Conservation (phyloP, 2,329 filamentous ascomycete genomes). For the Neoarthrinium moseri region DNA sequence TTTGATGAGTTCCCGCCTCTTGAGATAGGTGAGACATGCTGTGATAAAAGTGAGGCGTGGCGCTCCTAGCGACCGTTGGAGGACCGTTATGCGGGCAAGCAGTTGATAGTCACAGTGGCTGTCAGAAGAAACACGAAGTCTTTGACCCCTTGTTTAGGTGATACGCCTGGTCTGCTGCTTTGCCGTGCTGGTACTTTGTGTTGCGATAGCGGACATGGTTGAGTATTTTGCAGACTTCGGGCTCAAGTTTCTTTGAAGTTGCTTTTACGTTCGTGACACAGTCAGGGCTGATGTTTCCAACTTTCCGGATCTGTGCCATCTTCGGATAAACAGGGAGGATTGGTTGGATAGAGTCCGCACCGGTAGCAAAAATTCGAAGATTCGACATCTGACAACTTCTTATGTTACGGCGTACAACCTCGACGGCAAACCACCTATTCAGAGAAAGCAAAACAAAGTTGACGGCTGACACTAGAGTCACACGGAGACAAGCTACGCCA, state of each 20-base stretch:
- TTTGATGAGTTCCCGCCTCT: too few species aligned
- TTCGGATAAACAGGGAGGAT: constrained; percentile 8
- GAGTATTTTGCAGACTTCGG: too few species aligned
- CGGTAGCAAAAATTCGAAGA: constrained; percentile 1
- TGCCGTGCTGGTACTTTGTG: too few species aligned
- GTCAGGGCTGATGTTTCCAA: constrained; percentile 12
- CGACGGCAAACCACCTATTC: constrained; percentile 1
- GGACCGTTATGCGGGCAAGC: neutral
- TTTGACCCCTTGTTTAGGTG: neutral
- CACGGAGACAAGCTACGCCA: neutral
- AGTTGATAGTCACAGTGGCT: neutral
- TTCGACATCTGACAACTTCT: constrained; percentile 7
- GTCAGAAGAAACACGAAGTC: neutral
- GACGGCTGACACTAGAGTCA: constrained; percentile 10
- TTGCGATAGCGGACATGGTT: too few species aligned
- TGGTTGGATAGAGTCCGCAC: constrained; percentile 11
- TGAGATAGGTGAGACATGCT: too few species aligned
- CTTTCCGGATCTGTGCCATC: constrained; percentile 10
- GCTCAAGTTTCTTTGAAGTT: neutral
- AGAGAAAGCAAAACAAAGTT: neutral
- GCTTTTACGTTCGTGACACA: neutral
- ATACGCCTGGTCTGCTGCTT: neutral
- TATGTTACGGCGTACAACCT: constrained; percentile 7
- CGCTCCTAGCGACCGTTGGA: neutral
- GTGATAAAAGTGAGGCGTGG: neutral